Evolutionary conservation across 805 yeast species (phyloP), one percentile per base, ranked within the genome.

Genomic region (Ogataea corticis): DNA sequence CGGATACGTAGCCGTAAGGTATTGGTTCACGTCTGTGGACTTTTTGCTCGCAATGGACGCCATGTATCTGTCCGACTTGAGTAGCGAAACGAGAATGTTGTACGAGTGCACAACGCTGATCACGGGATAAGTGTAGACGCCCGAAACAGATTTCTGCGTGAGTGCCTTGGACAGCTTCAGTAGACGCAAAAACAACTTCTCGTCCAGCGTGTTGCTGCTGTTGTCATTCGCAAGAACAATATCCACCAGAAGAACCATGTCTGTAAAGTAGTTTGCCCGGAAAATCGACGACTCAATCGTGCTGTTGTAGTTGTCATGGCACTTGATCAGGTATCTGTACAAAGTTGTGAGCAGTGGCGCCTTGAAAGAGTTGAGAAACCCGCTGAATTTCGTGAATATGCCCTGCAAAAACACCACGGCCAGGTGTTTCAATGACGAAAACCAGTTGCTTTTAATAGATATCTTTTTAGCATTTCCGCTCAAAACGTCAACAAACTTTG

Each of bases 351-450:
- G 44, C 18, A 67, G 29, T 7, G 53, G 51, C 19, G 38, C 42
- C 42, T 68, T 68, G 43, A 42, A 56, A 10, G 64, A 58, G 38
- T 65, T 67, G 17, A 68, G 50, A 30, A 68, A 68, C 1, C 72
- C 72, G 35, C 58, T 56, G 41, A 68, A 68, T 33, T 56, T 59
- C 13, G 58, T 52, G 38, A 64, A 64, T 2, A 67, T 48, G 14
- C 54, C 48, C 42, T 63, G 65, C 21, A 68, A 47, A 11, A 63
- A 30, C 4, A 64, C 52, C 15, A 62, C 40, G 14, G 66, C 54
- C 23, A 63, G 21, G 38, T 67, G 69, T 44, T 67, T 68, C 9
- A 58, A 33, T 2, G 59, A 44, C 4, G 63, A 58, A 41, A 55
- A 62, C 68, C 70, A 67, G 44, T 62, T 66, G 18, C 54, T 49